Evolutionary conservation across 768 basidiomycete species (phyloP), one percentile per base, ranked within the genome.

Genomic region (Leccinum ochraceum): DNA sequence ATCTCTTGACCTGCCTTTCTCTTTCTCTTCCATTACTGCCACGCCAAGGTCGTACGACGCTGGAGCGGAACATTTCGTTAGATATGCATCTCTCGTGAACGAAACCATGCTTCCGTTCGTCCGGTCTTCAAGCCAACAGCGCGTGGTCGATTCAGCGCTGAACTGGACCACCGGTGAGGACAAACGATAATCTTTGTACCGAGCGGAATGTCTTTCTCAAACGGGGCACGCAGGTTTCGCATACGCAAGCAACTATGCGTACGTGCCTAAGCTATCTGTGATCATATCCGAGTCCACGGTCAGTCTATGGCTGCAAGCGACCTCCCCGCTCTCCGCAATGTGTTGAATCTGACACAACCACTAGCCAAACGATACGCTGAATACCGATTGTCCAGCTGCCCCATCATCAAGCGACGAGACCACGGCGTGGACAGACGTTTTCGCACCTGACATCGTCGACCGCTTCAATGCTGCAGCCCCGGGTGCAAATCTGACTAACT

Each of bases 341-440:
- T 16, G 16, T 16, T 37, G 3, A 6, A 14, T 37, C 37, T 37
- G 37, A 37, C 16, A 37, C 14, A 16, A 37, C 28, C 3, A 4
- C 16, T 44, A 82, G 81, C 64, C 73, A 17, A 90, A 92, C 63
- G 77, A 86, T 65, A 90, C 90, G 0, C 78, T 92, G 82, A 84
- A 80, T 91, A 90, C 61, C 86, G 86, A 9, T 78, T 78, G 26
- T 80, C 80, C 0, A 79, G 79, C 24, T 3, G 37, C 37, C 6
- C 6, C 16, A 37, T 16, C 37, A 6, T 16, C 37, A 70, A 69
- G 17, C 77, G 83, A 0, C 75, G 75, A 39, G 53, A 55, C 3
- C 77, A 62, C 65, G 2, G 63, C 66, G 44, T 92, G 88, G 88
- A 73, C 78, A 1, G 62, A 75, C 4, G 75, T 78, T 20, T 92